Evolutionary conservation across 306 rosid genomes (phyloP).

Genomic region (Prinsepia uniflora): DNA sequence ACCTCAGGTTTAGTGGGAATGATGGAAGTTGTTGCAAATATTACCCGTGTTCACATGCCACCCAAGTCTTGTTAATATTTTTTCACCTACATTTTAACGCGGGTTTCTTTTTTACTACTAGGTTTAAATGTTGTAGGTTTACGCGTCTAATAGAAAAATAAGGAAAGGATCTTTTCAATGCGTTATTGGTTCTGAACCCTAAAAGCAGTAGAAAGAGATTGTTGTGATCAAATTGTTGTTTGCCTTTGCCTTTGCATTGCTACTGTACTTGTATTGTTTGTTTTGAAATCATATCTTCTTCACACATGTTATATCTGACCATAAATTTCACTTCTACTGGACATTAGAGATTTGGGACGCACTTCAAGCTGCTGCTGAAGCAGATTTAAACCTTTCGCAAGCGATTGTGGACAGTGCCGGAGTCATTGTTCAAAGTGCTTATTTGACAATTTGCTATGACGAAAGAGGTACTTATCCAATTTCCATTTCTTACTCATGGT

Average conservation of each 20-base stretch:
- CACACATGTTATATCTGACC: conserved; percentile 15
- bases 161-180: background rate
- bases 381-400: conserved; percentile 79
- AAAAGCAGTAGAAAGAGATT: background rate
- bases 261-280: background rate
- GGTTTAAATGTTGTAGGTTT: background rate
- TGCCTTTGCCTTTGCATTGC: conserved; percentile 12
- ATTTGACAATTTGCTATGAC: conserved; percentile 89
- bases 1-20: background rate
- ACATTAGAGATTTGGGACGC: conserved; percentile 97
- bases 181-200: background rate
- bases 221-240: background rate
- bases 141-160: background rate
- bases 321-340: conserved; percentile 28
- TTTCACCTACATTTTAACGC: background rate
- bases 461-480: conserved; percentile 70
- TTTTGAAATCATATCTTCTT: background rate
- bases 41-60: background rate
- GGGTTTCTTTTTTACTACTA: background rate
- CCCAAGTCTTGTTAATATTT: background rate
- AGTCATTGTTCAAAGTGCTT: conserved; percentile 87
- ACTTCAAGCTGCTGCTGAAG: conserved; percentile 96
- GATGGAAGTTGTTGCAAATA: conserved; percentile 1
- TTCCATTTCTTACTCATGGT: conserved; percentile 10
- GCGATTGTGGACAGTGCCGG: conserved; percentile 96